Conservation (phyloP, 2,329 filamentous ascomycete genomes). For the Pseudomassariella vexata region DNA sequence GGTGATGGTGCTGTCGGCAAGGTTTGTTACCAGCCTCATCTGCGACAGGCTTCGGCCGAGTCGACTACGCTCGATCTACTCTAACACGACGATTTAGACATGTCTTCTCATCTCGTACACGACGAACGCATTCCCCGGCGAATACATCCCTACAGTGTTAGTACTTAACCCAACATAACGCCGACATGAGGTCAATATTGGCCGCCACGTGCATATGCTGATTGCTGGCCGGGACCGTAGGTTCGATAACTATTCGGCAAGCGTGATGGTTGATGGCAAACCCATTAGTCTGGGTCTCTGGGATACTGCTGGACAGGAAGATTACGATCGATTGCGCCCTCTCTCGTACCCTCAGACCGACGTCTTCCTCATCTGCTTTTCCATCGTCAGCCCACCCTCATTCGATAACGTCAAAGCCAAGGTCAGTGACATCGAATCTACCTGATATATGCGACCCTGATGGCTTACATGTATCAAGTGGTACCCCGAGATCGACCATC, state of each 20-base stretch:
- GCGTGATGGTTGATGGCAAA: constrained; percentile 98
- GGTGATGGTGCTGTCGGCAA: constrained; percentile 99
- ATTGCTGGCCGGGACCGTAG: constrained; percentile 42
- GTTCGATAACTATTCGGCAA: constrained; percentile 98
- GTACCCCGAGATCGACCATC: constrained; percentile 96
- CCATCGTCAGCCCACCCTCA: constrained; percentile 92
- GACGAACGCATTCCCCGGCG: constrained; percentile 98
- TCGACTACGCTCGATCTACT: constrained; percentile 10
- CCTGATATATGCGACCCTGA: constrained; percentile 1
- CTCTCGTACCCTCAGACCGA: constrained; percentile 98
- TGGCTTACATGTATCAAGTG: too few species aligned
- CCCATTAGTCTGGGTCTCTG: constrained; percentile 94
- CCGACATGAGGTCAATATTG: too few species aligned
- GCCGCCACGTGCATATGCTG: too few species aligned
- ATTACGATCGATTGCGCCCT: constrained; percentile 91
- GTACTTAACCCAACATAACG: constrained; percentile 30
- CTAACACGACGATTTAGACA: constrained; percentile 56
- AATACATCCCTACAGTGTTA: constrained; percentile 98
- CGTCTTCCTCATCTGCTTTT: constrained; percentile 97
- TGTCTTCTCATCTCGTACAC: constrained; percentile 99
- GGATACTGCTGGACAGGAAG: constrained; percentile 98
- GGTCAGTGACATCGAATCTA: constrained; percentile 60
- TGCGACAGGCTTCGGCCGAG: constrained; percentile 7
- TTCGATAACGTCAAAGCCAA: constrained; percentile 99
- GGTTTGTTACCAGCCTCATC: constrained; percentile 46